Base-by-base conservation (phyloP, 2,329 filamentous ascomycete genomes). In the Lecanosticta acicola region DNA sequence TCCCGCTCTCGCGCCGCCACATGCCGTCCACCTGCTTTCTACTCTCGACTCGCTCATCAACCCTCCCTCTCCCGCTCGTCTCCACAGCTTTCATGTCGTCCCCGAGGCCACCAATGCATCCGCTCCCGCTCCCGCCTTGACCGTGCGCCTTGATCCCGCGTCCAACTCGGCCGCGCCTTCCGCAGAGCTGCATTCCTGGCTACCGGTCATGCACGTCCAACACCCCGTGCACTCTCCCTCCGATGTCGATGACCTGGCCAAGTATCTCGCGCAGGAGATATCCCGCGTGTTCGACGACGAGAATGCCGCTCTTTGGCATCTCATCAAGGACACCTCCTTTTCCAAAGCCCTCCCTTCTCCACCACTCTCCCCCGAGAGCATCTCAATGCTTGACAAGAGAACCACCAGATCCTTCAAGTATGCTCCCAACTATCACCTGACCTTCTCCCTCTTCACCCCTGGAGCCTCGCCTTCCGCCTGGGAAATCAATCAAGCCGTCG, bases 361-460 rank as follows among this genome's bases (percentile, higher is more conserved):
- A 1, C 57, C 63, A n/a, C 65, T 71, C 8, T 49, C 43, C 17
- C 40, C 47, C 2, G 56, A 54, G 18, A 44, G 46, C 10, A 48
- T 50, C 39, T 45, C 55, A 33, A 59, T 84, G 13, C 74, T 76
- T 21, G 74, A 75, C 49, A 73, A 74, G 45, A 85, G 89, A 50
- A 86, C 86, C 29, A 93, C 86, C 2, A 78, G 89, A 41, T 88
- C 89, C 0, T 78, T 97, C 61, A 94, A 91, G 64, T 94, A 96
- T 64, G 85, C 93, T 3, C 83, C 90, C 11, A 94, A 87, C 0
- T 98, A 97, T 64, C 93, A 98, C 63, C 73, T 98, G 20, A 95
- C 90, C 0, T 95, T 98, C 62, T 98, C 93, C 0, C 75, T 98
- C 2, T 97, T 98, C 64, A 93, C 88, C 0, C 84, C 85, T 10